A percentile compares a stretch with the other conserved stretches of the same genome.
phyloP scores from a whole-genome alignment of 2,329 filamentous ascomycete species.

The Colletotrichum abscissum region DNA sequence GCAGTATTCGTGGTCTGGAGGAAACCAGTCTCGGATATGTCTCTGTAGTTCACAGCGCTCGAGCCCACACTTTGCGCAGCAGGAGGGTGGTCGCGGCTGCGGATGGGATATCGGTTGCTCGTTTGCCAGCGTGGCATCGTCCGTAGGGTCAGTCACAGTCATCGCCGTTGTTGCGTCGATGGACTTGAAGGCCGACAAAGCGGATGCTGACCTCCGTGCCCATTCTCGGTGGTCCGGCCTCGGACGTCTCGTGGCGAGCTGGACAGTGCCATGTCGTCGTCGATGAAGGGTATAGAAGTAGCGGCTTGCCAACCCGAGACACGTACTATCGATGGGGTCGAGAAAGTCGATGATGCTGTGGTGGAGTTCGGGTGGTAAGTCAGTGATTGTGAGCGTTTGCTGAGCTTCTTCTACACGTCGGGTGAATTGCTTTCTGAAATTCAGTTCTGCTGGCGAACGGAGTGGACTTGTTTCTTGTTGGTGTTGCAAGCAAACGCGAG shows the following conservation, averaged over 20 bases:
- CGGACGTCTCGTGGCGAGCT: not conserved
- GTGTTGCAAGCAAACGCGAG: not conserved
- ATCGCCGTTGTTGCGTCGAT: not conserved
- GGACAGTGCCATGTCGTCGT: not conserved
- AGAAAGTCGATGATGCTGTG: not conserved
- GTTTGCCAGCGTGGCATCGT: not conserved
- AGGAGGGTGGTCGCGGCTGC: not conserved
- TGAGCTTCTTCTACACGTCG: not conserved
- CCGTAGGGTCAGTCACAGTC: not conserved
- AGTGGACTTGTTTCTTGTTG: not conserved
- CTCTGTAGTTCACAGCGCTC: not conserved
- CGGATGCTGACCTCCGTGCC: not conserved
- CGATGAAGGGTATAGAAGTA: not conserved
- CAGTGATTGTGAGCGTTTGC: not conserved
- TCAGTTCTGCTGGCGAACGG: too few relatives aligned
- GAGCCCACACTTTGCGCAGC: not conserved
- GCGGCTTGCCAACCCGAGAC: not conserved
- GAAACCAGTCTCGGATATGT: not conserved
- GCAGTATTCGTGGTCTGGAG: not conserved
- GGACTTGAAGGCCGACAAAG: not conserved
- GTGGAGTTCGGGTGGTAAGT: not conserved
- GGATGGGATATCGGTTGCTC: not conserved
- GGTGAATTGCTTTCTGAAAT: not conserved
- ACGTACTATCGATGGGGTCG: not conserved
- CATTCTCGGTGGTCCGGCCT: not conserved